Evolutionary conservation across 495 filamentous ascomycete genomes (phyloP).

Genomic region (Corynascus novoguineensis): DNA sequence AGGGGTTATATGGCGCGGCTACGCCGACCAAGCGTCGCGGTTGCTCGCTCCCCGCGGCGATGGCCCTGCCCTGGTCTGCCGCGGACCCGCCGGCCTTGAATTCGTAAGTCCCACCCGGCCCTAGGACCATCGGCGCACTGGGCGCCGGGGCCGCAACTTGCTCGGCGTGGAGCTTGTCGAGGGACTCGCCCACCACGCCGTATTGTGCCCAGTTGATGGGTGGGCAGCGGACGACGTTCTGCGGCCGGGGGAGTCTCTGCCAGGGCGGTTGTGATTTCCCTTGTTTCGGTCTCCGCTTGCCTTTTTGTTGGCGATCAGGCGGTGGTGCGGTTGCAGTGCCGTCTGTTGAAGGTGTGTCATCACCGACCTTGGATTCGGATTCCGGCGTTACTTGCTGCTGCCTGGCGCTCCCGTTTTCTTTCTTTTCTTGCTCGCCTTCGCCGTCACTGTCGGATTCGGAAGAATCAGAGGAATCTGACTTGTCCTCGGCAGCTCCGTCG

Average conservation of each 20-base stretch:
- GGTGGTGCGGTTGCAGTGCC: neutral
- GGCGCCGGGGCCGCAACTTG: constrained; percentile 59
- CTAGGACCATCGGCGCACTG: constrained; percentile 45
- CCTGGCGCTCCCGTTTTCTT: constrained; percentile 7
- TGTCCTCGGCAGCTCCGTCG: constrained; percentile 33
- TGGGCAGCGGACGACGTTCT: constrained; percentile 77
- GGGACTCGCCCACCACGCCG: constrained; percentile 67
- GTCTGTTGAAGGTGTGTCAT: neutral
- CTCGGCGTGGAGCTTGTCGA: constrained; percentile 79
- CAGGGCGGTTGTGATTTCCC: constrained; percentile 22
- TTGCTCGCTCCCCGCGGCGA: constrained; percentile 1
- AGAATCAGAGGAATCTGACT: constrained; percentile 11
- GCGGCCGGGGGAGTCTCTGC: constrained; percentile 61
- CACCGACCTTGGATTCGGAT: neutral
- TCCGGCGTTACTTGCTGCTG: constrained; percentile 2
- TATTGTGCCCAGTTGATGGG: constrained; percentile 91
- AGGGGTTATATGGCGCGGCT: constrained; percentile 70
- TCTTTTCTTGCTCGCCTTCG: constrained; percentile 2
- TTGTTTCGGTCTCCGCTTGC: neutral
- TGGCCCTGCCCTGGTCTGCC: constrained; percentile 11
- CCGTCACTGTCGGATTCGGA: neutral
- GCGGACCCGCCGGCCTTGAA: constrained; percentile 24
- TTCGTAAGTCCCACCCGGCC: constrained; percentile 36
- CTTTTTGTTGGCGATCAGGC: neutral
- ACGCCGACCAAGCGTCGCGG: constrained; percentile 44